These are phyloP conservation scores for Cystoisospora suis DNA, from an alignment of 169 alveolate genomes.

Conservation along the genomic window DNA sequence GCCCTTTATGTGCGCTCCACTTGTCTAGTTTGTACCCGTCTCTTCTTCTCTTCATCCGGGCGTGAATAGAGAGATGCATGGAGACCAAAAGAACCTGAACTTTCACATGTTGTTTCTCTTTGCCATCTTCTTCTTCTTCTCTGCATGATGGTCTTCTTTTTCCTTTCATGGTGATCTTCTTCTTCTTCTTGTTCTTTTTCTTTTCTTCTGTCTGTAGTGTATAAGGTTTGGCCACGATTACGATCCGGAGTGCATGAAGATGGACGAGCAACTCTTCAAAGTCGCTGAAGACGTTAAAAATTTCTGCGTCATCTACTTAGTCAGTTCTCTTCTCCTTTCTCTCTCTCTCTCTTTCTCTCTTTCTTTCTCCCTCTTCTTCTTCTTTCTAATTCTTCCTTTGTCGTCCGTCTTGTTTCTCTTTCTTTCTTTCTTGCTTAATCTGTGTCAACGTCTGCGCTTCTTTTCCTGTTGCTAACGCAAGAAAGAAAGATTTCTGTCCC, in stretches of 20 bases:
- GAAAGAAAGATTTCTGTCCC: too few relatives aligned
- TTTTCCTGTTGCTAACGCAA: too few relatives aligned
- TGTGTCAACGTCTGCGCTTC: neutral
- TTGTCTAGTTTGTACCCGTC: neutral
- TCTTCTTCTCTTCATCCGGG: neutral
- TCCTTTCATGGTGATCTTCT: neutral
- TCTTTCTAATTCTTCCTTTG: neutral
- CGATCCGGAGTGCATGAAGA: slow-evolving; percentile 97
- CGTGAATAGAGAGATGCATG: too few relatives aligned
- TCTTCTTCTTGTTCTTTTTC: neutral
- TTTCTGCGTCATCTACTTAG: slow-evolving; percentile 96
- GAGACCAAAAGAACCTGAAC: too few relatives aligned
- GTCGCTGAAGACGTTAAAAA: slow-evolving; percentile 95
- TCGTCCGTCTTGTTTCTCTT: neutral
- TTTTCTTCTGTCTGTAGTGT: slow-evolving; percentile 68
- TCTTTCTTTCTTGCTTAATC: neutral
- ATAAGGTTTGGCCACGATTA: slow-evolving; percentile 98
- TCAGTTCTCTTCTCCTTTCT: slow-evolving; percentile 45
- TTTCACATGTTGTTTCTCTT: too few relatives aligned
- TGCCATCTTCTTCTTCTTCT: too few relatives aligned
- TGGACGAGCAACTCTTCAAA: slow-evolving; percentile 96
- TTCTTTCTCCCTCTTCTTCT: neutral
- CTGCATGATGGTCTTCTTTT: neutral
- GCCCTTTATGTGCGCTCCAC: neutral
- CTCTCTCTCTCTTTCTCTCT: neutral